Evolutionary conservation across 2,329 filamentous ascomycete species (phyloP).

Genomic region (Alternaria arbusti): DNA sequence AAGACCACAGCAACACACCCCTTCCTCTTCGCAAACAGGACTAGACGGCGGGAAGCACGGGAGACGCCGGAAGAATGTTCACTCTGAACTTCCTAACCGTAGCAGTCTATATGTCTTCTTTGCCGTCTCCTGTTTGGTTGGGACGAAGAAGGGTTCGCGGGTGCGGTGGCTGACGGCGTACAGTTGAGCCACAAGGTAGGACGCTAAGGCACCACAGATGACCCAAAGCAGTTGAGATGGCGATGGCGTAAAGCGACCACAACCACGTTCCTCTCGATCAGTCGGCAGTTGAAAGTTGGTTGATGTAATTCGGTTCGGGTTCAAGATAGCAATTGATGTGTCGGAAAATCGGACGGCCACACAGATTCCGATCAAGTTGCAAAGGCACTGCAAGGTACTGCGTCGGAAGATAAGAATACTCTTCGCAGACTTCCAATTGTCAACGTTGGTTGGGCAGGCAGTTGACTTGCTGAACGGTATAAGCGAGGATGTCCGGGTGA

Average conservation of each 20-base stretch:
- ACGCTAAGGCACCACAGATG: neutral
- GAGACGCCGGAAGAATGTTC: neutral
- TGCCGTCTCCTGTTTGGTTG: neutral
- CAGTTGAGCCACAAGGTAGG: neutral
- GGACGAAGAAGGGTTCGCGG: neutral
- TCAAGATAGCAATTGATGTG: neutral
- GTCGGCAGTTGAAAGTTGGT: neutral
- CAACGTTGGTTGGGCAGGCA: neutral
- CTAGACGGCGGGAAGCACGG: neutral
- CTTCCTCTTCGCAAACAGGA: neutral
- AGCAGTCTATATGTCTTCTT: neutral
- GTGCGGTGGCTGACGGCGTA: neutral
- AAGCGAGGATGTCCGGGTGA: conserved; percentile 9
- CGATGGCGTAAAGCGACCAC: neutral
- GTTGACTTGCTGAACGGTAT: neutral
- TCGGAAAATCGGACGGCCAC: neutral
- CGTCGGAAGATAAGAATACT: neutral
- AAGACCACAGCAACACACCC: neutral
- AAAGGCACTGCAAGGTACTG: neutral
- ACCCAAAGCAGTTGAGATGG: neutral
- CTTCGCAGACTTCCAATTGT: neutral
- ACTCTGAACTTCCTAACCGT: neutral
- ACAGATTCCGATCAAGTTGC: neutral
- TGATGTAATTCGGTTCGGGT: neutral
- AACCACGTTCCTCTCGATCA: neutral